phyloP scores from a whole-genome alignment of 2,329 filamentous ascomycete genomes.

The Fusarium transvaalense region DNA sequence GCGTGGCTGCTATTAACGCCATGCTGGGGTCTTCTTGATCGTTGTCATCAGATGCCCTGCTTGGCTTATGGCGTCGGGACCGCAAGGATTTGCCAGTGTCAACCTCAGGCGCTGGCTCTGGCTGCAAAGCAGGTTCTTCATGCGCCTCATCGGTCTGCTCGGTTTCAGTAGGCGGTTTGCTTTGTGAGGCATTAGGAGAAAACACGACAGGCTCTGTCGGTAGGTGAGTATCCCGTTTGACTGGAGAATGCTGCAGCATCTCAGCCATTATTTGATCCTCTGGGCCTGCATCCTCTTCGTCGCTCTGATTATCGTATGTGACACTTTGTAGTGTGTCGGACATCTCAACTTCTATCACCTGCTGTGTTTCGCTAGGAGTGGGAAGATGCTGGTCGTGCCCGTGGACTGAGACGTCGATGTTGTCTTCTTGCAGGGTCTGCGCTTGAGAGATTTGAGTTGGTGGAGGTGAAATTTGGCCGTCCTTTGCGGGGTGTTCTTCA shows the following conservation, averaged over 20 bases:
- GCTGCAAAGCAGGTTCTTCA: slow-evolving; percentile 23
- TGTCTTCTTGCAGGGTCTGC: slow-evolving; percentile 30
- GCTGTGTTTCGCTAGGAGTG: slow-evolving; percentile 44
- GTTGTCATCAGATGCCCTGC: slow-evolving; percentile 41
- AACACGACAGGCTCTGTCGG: slow-evolving; percentile 21
- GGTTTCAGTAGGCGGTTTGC: slow-evolving; percentile 22
- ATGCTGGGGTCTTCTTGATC: slow-evolving; percentile 50
- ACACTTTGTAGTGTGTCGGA: slow-evolving; percentile 20
- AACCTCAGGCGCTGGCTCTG: slow-evolving; percentile 42
- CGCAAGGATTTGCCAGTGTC: slow-evolving; percentile 50
- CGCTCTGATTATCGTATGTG: slow-evolving; percentile 20
- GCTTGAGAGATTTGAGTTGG: slow-evolving; percentile 36
- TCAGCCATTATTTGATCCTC: slow-evolving; percentile 51
- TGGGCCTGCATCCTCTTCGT: slow-evolving; percentile 44
- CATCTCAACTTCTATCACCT: slow-evolving; percentile 35
- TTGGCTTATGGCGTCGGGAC: slow-evolving; percentile 47
- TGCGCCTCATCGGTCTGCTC: slow-evolving; percentile 21
- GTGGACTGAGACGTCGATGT: slow-evolving; percentile 20
- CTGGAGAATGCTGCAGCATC: slow-evolving; percentile 47
- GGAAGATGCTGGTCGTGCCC: slow-evolving; percentile 33
- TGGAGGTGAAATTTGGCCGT: slow-evolving; percentile 42
- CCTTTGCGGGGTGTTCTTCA: slow-evolving; percentile 20
- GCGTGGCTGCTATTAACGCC: slow-evolving; percentile 45
- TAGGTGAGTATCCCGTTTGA: slow-evolving; percentile 13
- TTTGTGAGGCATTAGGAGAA: slow-evolving; percentile 27